These are phyloP conservation scores for Fusarium incarnatum DNA, from an alignment of 2,329 filamentous ascomycete species.

Conservation along the genomic window DNA sequence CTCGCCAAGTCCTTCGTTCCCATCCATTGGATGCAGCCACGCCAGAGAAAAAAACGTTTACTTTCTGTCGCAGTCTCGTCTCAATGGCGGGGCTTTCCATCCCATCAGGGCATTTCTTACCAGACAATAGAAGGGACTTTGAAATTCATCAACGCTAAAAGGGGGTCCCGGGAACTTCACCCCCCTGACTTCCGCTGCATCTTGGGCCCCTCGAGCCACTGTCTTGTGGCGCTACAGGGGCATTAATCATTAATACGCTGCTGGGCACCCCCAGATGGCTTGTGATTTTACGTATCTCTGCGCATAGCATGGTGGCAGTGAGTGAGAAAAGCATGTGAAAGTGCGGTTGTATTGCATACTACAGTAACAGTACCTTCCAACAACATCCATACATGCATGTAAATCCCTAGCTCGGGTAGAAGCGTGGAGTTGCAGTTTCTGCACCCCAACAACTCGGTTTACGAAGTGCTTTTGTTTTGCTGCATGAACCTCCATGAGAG, in stretches of 20 bases:
- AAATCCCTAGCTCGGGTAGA: constrained; percentile 31
- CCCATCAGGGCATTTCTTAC: constrained; percentile 20
- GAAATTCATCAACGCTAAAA: constrained; percentile 26
- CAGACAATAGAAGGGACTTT: constrained; percentile 12
- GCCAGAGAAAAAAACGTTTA: neutral
- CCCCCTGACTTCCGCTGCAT: constrained; percentile 25
- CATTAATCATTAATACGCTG: constrained; percentile 13
- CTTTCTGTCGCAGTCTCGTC: constrained; percentile 8
- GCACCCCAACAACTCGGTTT: constrained; percentile 41
- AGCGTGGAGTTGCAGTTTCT: constrained; percentile 21
- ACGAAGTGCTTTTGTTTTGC: constrained; percentile 7
- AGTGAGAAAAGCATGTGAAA: constrained; percentile 43
- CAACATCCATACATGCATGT: neutral
- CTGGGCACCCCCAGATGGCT: constrained; percentile 9
- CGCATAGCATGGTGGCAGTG: neutral
- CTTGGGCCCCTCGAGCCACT: constrained; percentile 24
- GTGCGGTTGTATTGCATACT: constrained; percentile 42
- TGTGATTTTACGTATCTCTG: constrained; percentile 18
- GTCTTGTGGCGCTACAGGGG: constrained; percentile 36
- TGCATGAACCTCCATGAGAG: constrained; percentile 7
- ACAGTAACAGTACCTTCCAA: constrained; percentile 15
- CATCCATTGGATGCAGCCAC: constrained; percentile 8
- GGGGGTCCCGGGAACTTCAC: constrained; percentile 19
- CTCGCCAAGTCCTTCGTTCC: constrained; percentile 28
- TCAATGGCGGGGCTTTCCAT: constrained; percentile 26